Percentiles rank a stretch among this genome's conserved stretches.
Evolutionary conservation across 225 moss, liverwort and hornwort species (phyloP).

Genomic region (Climacium dendroides): DNA sequence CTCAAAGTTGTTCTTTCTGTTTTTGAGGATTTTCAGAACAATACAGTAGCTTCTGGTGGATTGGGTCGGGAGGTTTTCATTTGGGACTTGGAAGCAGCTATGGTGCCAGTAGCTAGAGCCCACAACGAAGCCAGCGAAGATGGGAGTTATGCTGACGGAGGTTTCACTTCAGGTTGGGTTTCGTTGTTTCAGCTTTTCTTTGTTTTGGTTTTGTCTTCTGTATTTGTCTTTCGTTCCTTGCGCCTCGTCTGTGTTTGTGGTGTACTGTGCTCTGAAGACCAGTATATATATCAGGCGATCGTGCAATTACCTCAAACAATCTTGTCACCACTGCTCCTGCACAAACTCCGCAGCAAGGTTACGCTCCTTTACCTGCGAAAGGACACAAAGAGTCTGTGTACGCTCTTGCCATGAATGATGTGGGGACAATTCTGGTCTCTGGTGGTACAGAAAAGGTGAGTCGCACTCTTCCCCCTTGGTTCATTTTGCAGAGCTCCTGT

Average conservation of each 20-base stretch:
- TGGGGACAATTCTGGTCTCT: constrained; percentile 74
- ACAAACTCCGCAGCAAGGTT: constrained; percentile 36
- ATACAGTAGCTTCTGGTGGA: constrained; percentile 78
- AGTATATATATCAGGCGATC: constrained; percentile 14
- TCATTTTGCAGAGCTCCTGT: not conserved
- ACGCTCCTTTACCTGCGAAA: constrained; percentile 68
- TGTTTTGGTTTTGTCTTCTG: not conserved
- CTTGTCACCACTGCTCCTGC: constrained; percentile 45
- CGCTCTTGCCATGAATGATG: constrained; percentile 82
- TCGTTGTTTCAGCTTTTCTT: not conserved
- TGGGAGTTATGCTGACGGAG: constrained; percentile 36
- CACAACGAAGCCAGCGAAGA: constrained; percentile 63
- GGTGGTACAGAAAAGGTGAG: constrained; percentile 93
- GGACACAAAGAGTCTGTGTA: constrained; percentile 97
- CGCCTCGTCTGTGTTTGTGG: not conserved
- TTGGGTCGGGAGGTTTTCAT: constrained; percentile 88
- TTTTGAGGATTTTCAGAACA: constrained; percentile 37
- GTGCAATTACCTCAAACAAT: constrained; percentile 44
- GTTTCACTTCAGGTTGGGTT: constrained; percentile 29
- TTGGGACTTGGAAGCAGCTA: constrained; percentile 94
- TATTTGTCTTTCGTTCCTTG: not conserved
- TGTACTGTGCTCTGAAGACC: not conserved
- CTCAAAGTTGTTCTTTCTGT: not conserved
- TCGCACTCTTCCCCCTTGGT: not conserved
- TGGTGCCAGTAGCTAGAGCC: constrained; percentile 71